Evolutionary conservation across 805 yeast genomes (phyloP).

Genomic region (Scheffersomyces stipitis): DNA sequence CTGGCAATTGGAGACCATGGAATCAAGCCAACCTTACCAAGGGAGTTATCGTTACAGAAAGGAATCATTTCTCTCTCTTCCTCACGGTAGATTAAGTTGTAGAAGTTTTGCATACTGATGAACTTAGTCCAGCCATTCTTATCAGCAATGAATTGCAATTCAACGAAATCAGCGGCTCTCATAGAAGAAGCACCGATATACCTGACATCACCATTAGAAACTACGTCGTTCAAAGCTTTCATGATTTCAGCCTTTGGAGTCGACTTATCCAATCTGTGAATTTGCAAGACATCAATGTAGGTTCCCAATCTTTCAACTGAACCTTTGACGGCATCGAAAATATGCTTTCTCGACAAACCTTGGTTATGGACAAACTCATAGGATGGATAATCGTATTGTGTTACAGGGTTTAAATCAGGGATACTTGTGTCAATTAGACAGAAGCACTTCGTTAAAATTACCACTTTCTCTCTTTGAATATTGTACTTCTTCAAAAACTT

Average conservation of each 20-base stretch:
- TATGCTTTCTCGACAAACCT: conserved; percentile 48
- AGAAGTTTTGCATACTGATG: too few species aligned
- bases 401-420: background rate
- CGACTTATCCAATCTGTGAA: too few species aligned
- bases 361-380: conserved; percentile 23
- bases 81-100: conserved; percentile 57
- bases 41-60: conserved; percentile 34
- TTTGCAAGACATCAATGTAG: too few species aligned
- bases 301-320: conserved; percentile 46
- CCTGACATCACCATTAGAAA: conserved; percentile 45
- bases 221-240: conserved; percentile 55
- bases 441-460: conserved; percentile 50
- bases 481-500: conserved; percentile 51
- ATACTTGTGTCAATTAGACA: conserved; percentile 10
- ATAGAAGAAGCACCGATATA: conserved; percentile 66
- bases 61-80: conserved; percentile 69
- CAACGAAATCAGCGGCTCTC: too few species aligned
- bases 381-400: background rate
- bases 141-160: too few species aligned
- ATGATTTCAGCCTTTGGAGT: too few species aligned
- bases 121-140: too few species aligned
- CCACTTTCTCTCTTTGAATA: conserved; percentile 54
- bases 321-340: conserved; percentile 41
- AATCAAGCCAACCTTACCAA: conserved; percentile 51
- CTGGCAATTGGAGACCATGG: conserved; percentile 64